Evolutionary conservation across 2,329 filamentous ascomycete species (phyloP).

Genomic region (Hypoxylon sp.): DNA sequence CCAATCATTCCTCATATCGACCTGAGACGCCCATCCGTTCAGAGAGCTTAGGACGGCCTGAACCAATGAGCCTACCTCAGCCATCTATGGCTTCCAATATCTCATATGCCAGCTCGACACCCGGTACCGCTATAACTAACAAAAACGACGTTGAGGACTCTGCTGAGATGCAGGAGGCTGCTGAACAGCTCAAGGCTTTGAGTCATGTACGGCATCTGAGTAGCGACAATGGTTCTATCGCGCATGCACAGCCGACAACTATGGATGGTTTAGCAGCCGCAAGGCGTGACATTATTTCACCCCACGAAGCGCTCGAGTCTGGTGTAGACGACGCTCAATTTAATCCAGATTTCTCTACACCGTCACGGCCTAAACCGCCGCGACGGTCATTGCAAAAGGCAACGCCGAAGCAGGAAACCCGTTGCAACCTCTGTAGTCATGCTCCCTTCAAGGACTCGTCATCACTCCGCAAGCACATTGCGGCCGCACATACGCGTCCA

Average conservation of each 20-base stretch:
- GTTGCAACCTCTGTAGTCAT: constrained; percentile 71
- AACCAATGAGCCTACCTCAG: constrained; percentile 45
- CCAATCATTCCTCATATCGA: constrained; percentile 40
- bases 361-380: constrained; percentile 57
- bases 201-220: constrained; percentile 71
- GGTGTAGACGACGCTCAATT: constrained; percentile 56
- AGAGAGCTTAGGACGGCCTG: constrained; percentile 43
- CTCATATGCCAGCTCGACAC: constrained; percentile 44
- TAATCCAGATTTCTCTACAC: constrained; percentile 51
- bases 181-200: constrained; percentile 73
- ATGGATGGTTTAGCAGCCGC: constrained; percentile 47
- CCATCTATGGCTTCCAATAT: constrained; percentile 40
- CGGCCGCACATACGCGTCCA: constrained; percentile 75
- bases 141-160: constrained; percentile 70
- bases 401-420: constrained; percentile 68
- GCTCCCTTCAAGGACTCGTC: constrained; percentile 75
- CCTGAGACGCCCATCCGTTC: constrained; percentile 50
- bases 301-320: constrained; percentile 56
- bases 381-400: constrained; percentile 62
- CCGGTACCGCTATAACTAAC: constrained; percentile 49
- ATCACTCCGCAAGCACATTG: constrained; percentile 74
- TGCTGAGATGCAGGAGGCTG: constrained; percentile 76
- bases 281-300: constrained; percentile 58
- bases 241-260: constrained; percentile 42
- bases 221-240: constrained; percentile 54